Evolutionary conservation across 1,284 basidiomycete species (phyloP), one percentile per base, ranked within the genome.

Genomic region (Phaffia rhodozyma): DNA sequence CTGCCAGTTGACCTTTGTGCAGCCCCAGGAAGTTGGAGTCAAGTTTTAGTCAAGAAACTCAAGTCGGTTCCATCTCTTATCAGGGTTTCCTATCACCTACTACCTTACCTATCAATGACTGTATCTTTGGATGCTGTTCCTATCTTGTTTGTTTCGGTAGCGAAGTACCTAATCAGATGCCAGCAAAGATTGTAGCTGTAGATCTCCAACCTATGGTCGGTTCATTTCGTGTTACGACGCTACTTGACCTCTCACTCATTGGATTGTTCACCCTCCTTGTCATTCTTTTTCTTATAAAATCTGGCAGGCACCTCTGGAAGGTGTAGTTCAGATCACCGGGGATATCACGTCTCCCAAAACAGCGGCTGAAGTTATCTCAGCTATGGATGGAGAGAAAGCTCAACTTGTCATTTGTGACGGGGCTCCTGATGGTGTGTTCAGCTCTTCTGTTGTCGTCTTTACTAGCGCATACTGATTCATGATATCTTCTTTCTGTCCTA

Each of bases 341-440:
- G 81, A 83, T 66, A 82, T 83, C 69, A 83, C 81, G 0, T 73
- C 77, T 5, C 75, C 78, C 0, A 74, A 75, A 13, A 82, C 81
- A 0, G 78, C 79, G 2, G 73, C 76, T 1, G 74, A 76, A 6
- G 80, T 82, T 53, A 74, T 80, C 21, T 69, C 73, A 23, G 78
- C 79, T 21, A 76, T 82, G 59, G 73, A 73, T 21, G 79, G 78
- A 3, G 71, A 76, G 7, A 74, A 77, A 60, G 80, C 80, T 0
- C 78, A 82, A 63, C 71, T 83, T 48, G 79, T 82, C 32, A 78
- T 83, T 1, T 83, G 81, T 67, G 81, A 83, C 66, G 81, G 81
- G 11, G 81, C 81, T 21, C 81, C 81, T 3, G 81, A 83, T 69
- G 78, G 78, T 77, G 25, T 63, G 74, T 51, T 25, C 32, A 5